Percentiles rank a stretch among this genome's conserved stretches.
Conservation (phyloP, 768 basidiomycete species). For the Crepidotus variabilis region DNA sequence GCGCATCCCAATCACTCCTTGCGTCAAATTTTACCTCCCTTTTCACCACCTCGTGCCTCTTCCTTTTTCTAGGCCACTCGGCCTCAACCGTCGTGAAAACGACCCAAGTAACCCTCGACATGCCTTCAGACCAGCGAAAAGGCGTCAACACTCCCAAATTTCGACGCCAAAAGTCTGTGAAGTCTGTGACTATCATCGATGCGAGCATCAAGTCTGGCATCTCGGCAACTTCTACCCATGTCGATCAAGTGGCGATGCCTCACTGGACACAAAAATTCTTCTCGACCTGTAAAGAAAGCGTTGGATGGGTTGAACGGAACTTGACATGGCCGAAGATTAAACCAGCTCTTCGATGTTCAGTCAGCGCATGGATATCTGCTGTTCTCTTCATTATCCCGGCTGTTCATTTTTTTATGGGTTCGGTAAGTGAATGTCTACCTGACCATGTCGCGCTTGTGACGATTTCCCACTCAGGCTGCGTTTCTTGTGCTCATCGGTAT, state of each 20-base stretch:
- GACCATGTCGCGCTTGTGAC: background rate
- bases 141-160: background rate
- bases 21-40: background rate
- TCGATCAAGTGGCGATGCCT: background rate
- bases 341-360: constrained; percentile 58
- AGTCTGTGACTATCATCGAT: background rate
- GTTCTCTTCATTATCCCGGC: constrained; percentile 56
- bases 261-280: background rate
- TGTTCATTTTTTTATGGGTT: constrained; percentile 49
- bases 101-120: background rate
- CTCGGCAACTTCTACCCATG: background rate
- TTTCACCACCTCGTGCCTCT: background rate
- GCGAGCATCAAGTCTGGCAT: background rate
- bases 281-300: background rate
- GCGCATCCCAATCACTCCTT: background rate
- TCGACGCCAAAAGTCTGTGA: background rate
- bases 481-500: constrained; percentile 64
- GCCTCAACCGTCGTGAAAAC: background rate
- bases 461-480: constrained; percentile 40
- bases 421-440: constrained; percentile 29
- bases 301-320: constrained; percentile 55
- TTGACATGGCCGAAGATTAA: constrained; percentile 59
- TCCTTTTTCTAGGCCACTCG: background rate
- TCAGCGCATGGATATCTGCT: constrained; percentile 58
- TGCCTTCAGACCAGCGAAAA: background rate